These are phyloP conservation scores for Groenewaldozyma tartarivorans DNA, from an alignment of 805 yeast genomes.

Conservation along the genomic window DNA sequence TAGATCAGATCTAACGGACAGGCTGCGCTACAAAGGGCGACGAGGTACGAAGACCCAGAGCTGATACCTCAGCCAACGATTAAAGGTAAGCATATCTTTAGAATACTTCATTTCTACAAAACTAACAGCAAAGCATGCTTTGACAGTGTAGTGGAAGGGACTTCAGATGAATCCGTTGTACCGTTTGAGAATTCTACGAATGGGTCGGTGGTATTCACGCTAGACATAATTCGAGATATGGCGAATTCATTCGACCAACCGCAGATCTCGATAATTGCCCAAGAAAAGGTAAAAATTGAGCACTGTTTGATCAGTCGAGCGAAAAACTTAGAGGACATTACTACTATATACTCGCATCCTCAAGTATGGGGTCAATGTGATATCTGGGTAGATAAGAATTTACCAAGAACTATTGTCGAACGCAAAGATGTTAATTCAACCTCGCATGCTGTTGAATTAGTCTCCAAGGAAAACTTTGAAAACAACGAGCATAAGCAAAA, in stretches of 20 bases:
- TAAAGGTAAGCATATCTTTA: constrained; percentile 9
- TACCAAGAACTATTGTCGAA: constrained; percentile 28
- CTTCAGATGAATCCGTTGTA: constrained; percentile 63
- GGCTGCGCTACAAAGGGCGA: constrained; percentile 42
- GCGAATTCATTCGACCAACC: background rate
- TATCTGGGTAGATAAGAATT: constrained; percentile 37
- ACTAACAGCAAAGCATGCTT: constrained; percentile 44
- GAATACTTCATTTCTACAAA: constrained; percentile 11
- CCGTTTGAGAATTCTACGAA: constrained; percentile 94
- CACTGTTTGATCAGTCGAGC: constrained; percentile 57
- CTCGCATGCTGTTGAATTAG: constrained; percentile 70
- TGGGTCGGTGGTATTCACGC: constrained; percentile 83
- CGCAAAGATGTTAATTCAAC: constrained; percentile 69
- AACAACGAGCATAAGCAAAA: background rate
- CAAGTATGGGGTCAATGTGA: constrained; percentile 96
- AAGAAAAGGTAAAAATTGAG: constrained; percentile 72
- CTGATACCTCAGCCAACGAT: constrained; percentile 20
- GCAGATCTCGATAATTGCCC: constrained; percentile 50
- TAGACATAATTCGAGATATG: constrained; percentile 63
- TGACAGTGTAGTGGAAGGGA: constrained; percentile 34
- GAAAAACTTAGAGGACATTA: constrained; percentile 35
- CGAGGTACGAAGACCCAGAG: constrained; percentile 13
- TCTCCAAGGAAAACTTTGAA: constrained; percentile 30
- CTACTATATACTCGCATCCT: constrained; percentile 77
- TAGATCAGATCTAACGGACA: constrained; percentile 11